Percentiles rank a stretch among this genome's conserved stretches.
Conservation (phyloP, 2,329 filamentous ascomycete genomes). For the Grosmannia clavigera region DNA sequence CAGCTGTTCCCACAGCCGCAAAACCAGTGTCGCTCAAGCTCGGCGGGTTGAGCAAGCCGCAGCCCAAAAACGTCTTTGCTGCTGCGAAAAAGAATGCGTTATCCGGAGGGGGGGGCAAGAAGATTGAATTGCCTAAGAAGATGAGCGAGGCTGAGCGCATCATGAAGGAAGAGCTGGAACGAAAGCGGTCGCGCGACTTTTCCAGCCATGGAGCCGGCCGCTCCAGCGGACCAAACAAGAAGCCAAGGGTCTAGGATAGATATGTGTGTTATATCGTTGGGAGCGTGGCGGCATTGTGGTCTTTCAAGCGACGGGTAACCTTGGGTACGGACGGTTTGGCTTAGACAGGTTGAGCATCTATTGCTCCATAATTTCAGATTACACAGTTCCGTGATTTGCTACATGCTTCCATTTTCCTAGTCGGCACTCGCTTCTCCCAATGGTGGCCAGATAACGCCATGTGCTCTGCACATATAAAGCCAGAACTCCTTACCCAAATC, state of each 20-base stretch:
- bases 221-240: constrained; percentile 28
- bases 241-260: constrained; percentile 26
- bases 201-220: constrained; percentile 11
- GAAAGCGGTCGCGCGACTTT: constrained; percentile 45
- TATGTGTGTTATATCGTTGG: neutral
- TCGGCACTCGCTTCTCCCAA: neutral
- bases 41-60: constrained; percentile 39
- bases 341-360: neutral
- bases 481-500: neutral
- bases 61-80: constrained; percentile 66
- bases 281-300: neutral
- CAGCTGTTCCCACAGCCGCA: neutral
- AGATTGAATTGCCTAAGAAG: constrained; percentile 57
- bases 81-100: constrained; percentile 58
- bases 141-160: constrained; percentile 83
- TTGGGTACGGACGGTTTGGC: neutral
- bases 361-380: neutral
- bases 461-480: neutral
- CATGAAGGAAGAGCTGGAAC: constrained; percentile 74
- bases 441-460: neutral
- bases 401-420: neutral
- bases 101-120: constrained; percentile 43
- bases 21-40: constrained; percentile 52
- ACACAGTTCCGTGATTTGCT: neutral
- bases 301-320: neutral